Conservation (phyloP, 345 rosid genomes). For the Citrus sinensis region DNA sequence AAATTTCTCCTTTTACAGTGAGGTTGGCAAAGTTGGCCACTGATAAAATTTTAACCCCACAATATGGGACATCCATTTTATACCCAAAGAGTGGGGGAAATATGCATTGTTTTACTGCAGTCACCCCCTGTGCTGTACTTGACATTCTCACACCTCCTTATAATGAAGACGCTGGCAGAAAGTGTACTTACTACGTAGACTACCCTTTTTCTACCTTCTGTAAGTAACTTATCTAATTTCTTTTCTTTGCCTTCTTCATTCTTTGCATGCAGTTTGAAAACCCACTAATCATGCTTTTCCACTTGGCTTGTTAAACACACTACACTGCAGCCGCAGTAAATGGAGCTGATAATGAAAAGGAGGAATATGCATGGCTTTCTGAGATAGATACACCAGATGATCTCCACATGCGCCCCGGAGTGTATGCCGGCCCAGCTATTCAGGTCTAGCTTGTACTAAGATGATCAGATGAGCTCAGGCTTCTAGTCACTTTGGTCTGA, state of each 20-base stretch:
- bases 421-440: slow-evolving; percentile 65
- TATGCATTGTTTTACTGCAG: slow-evolving; percentile 89
- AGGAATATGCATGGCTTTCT: slow-evolving; percentile 80
- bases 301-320: slow-evolving; percentile 1
- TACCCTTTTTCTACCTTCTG: slow-evolving; percentile 64
- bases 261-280: not conserved
- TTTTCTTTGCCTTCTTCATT: not conserved
- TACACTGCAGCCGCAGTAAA: slow-evolving; percentile 31
- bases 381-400: slow-evolving; percentile 68
- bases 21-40: slow-evolving; percentile 60
- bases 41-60: slow-evolving; percentile 67
- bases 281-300: not conserved
- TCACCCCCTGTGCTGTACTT: slow-evolving; percentile 86
- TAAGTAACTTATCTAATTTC: slow-evolving; percentile 25
- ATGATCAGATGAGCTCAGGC: not conserved
- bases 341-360: slow-evolving; percentile 45
- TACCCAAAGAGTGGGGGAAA: slow-evolving; percentile 84
- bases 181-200: slow-evolving; percentile 79
- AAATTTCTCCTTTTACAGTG: slow-evolving; percentile 37
- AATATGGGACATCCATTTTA: slow-evolving; percentile 62
- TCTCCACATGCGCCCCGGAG: slow-evolving; percentile 74
- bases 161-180: slow-evolving; percentile 66
- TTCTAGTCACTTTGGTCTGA: not conserved
- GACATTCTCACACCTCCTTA: slow-evolving; percentile 94
- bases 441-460: slow-evolving; percentile 26